A percentile compares a stretch with the other conserved stretches of the same genome.
phyloP scores from a whole-genome alignment of 441 rosid genomes.

The Corymbia calophylla region DNA sequence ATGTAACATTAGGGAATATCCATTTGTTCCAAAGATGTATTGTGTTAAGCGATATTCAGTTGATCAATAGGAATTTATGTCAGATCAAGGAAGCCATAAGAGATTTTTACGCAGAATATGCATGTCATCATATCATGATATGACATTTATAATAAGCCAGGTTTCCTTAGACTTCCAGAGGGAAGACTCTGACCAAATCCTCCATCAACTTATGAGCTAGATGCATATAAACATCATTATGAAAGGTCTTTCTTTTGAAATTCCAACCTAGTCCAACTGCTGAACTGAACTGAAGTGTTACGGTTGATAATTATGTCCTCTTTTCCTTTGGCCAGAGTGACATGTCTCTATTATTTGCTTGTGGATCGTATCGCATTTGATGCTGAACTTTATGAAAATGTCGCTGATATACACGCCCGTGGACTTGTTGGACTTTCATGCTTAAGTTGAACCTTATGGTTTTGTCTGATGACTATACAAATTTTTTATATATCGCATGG shows the following conservation, averaged over 20 bases:
- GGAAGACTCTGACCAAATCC: not conserved
- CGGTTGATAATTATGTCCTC: not conserved
- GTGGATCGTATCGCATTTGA: not conserved
- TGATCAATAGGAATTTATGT: rapidly evolving
- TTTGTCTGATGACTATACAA: not conserved
- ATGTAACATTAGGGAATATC: not conserved
- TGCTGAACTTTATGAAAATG: not conserved
- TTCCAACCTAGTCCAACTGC: not conserved
- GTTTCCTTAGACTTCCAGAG: not conserved
- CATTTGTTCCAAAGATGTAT: not conserved
- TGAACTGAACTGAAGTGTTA: not conserved
- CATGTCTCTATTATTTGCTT: not conserved
- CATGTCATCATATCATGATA: not conserved
- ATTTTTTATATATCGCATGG: no score
- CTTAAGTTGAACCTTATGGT: not conserved
- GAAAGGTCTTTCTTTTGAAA: not conserved
- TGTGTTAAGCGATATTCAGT: not conserved
- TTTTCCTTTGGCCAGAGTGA: not conserved
- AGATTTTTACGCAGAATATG: rapidly evolving
- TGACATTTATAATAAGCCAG: not conserved
- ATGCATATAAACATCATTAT: not conserved
- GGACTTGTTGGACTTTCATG: not conserved
- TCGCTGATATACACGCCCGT: not conserved
- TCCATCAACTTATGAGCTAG: not conserved
- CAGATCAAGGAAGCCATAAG: not conserved